These are phyloP conservation scores for Vaccinium vitisidaea DNA, from an alignment of 148 eudicot species.

Conservation along the genomic window DNA sequence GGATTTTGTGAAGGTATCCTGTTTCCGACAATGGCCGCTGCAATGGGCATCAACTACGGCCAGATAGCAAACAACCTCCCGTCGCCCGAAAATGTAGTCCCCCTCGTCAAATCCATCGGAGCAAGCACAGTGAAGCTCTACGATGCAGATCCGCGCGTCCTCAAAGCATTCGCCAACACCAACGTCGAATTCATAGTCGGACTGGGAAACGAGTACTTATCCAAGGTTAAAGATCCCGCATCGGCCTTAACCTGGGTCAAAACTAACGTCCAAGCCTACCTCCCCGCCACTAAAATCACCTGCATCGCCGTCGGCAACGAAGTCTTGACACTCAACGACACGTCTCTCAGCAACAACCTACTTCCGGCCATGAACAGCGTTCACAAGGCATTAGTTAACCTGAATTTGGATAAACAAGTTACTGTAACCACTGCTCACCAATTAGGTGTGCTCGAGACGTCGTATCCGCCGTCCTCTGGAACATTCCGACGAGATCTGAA, in stretches of 20 bases:
- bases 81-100: slow-evolving; percentile 60
- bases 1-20: slow-evolving; percentile 13
- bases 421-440: slow-evolving; percentile 76
- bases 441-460: slow-evolving; percentile 52
- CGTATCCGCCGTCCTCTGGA: slow-evolving; percentile 84
- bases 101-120: slow-evolving; percentile 57
- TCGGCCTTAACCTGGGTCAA: slow-evolving; percentile 66
- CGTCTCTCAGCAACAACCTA: slow-evolving; percentile 37
- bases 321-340: slow-evolving; percentile 64
- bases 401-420: slow-evolving; percentile 49
- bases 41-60: slow-evolving; percentile 88
- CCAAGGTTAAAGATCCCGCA: slow-evolving; percentile 48
- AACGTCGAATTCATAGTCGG: slow-evolving; percentile 67
- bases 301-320: slow-evolving; percentile 76
- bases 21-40: slow-evolving; percentile 16
- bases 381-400: slow-evolving; percentile 43
- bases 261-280: slow-evolving; percentile 51
- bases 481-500: slow-evolving; percentile 52
- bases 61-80: slow-evolving; percentile 83
- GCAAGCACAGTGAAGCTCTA: slow-evolving; percentile 75
- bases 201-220: slow-evolving; percentile 50
- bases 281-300: slow-evolving; percentile 74
- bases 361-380: slow-evolving; percentile 76
- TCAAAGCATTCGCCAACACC: slow-evolving; percentile 76
- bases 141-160: slow-evolving; percentile 78